phyloP scores from a whole-genome alignment of 768 basidiomycete species.

The Holtermanniella nyarrowii region DNA sequence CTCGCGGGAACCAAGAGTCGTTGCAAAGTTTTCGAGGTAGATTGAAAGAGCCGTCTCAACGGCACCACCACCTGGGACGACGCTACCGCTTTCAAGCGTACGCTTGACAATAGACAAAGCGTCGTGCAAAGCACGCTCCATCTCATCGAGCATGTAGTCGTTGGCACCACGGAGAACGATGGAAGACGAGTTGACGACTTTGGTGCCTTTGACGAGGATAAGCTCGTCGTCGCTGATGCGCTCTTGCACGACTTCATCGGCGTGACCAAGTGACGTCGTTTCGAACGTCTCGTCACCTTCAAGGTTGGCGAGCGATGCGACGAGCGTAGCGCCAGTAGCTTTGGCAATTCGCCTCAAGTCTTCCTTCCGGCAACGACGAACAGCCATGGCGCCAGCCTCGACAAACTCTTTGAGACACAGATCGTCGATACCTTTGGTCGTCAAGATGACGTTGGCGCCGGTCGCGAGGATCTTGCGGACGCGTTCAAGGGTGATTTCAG shows the following conservation, averaged over 20 bases:
- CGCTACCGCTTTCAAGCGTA: constrained; percentile 87
- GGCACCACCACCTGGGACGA: constrained; percentile 94
- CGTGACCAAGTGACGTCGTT: constrained; percentile 73
- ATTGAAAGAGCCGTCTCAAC: constrained; percentile 95
- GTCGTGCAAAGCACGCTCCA: constrained; percentile 94
- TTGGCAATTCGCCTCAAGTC: constrained; percentile 93
- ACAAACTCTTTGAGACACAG: constrained; percentile 97
- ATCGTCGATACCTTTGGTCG: constrained; percentile 98
- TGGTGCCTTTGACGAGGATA: constrained; percentile 94
- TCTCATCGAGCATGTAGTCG: constrained; percentile 98
- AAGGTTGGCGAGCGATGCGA: constrained; percentile 86
- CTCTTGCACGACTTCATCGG: constrained; percentile 94
- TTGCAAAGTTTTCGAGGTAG: constrained; percentile 97
- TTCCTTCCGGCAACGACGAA: constrained; percentile 93
- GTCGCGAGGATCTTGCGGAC: constrained; percentile 90
- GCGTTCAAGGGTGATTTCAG: constrained; percentile 89
- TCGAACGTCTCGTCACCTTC: constrained; percentile 98
- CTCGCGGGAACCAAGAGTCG: constrained; percentile 91
- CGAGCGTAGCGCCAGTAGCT: constrained; percentile 87
- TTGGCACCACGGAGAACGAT: constrained; percentile 93
- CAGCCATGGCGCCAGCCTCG: constrained; percentile 97
- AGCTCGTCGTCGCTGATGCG: constrained; percentile 97
- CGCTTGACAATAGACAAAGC: constrained; percentile 90
- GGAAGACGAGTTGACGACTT: constrained; percentile 84
- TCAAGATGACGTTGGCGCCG: constrained; percentile 92